These are phyloP conservation scores for Penicillium polonicum DNA, from an alignment of 2,329 filamentous ascomycete genomes.

Conservation along the genomic window DNA sequence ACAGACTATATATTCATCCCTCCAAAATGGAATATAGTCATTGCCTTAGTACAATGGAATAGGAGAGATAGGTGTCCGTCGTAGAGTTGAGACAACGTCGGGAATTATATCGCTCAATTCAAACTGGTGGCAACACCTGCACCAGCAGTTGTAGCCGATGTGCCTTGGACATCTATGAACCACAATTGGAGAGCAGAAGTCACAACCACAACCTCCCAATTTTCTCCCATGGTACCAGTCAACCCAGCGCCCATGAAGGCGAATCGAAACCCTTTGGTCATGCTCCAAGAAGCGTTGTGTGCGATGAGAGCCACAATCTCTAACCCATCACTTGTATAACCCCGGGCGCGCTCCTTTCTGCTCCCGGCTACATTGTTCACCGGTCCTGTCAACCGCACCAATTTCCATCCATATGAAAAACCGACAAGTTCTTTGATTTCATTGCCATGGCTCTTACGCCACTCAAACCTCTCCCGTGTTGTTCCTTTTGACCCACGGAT, in stretches of 20 bases:
- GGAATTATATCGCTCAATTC: background rate
- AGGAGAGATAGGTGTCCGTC: background rate
- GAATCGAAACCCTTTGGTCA: conserved; percentile 13
- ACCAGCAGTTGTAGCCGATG: background rate
- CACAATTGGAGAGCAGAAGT: conserved; percentile 14
- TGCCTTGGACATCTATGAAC: conserved; percentile 4
- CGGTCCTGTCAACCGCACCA: conserved; percentile 9
- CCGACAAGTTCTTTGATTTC: conserved; percentile 16
- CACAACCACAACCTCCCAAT: conserved; percentile 13
- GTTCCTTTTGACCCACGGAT: background rate
- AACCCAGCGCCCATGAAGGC: conserved; percentile 9
- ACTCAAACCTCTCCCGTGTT: conserved; percentile 8
- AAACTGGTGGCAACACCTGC: background rate
- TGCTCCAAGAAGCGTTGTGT: conserved; percentile 15
- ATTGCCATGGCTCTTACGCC: conserved; percentile 12
- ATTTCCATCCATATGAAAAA: conserved; percentile 11
- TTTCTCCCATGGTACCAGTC: conserved; percentile 9
- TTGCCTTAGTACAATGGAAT: background rate
- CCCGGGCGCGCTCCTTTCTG: conserved; percentile 8
- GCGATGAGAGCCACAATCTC: conserved; percentile 17
- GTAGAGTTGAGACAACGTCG: background rate
- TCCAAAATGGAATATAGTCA: background rate
- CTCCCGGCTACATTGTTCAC: background rate
- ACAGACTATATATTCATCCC: background rate
- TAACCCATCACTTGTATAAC: conserved; percentile 13